Evolutionary conservation across 805 yeast genomes (phyloP).

Genomic region (Saccharomycopsis javanensis): DNA sequence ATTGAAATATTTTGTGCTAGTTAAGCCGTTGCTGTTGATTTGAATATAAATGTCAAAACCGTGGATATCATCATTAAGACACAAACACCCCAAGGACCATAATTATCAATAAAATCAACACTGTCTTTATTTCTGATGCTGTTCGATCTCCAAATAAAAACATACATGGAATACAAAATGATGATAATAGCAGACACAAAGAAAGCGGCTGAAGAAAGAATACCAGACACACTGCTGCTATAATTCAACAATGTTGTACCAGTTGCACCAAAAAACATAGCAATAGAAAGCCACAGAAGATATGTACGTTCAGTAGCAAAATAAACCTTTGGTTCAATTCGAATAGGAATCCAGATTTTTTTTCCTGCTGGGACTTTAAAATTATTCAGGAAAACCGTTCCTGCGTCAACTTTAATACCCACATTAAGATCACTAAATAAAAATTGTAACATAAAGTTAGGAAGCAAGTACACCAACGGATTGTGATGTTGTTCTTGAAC

Average conservation of each 20-base stretch:
- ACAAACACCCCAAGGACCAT: slow-evolving; percentile 84
- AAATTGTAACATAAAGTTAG: slow-evolving; percentile 32
- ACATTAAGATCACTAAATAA: slow-evolving; percentile 38
- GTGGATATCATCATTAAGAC: slow-evolving; percentile 62
- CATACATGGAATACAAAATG: slow-evolving; percentile 58
- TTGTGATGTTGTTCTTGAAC: not conserved
- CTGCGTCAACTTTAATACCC: slow-evolving; percentile 45
- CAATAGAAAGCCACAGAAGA: slow-evolving; percentile 87
- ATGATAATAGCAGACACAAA: slow-evolving; percentile 71
- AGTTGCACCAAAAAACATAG: slow-evolving; percentile 78
- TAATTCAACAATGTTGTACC: slow-evolving; percentile 79
- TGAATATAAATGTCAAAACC: slow-evolving; percentile 48
- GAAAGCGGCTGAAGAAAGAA: slow-evolving; percentile 80
- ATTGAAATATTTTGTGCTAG: not conserved
- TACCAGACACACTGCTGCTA: slow-evolving; percentile 61
- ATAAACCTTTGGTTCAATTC: slow-evolving; percentile 98
- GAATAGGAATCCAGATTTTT: slow-evolving; percentile 80
- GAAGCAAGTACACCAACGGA: not conserved
- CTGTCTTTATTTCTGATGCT: slow-evolving; percentile 78
- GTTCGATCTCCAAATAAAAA: slow-evolving; percentile 72
- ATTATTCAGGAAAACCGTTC: slow-evolving; percentile 50
- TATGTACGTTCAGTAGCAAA: slow-evolving; percentile 96
- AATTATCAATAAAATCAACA: slow-evolving; percentile 73
- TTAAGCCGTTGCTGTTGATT: slow-evolving; percentile 22
- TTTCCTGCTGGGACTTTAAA: slow-evolving; percentile 81